These are phyloP conservation scores for Nematocida parisii DNA, from an alignment of 371 early-diverging fungal species.

Conservation along the genomic window DNA sequence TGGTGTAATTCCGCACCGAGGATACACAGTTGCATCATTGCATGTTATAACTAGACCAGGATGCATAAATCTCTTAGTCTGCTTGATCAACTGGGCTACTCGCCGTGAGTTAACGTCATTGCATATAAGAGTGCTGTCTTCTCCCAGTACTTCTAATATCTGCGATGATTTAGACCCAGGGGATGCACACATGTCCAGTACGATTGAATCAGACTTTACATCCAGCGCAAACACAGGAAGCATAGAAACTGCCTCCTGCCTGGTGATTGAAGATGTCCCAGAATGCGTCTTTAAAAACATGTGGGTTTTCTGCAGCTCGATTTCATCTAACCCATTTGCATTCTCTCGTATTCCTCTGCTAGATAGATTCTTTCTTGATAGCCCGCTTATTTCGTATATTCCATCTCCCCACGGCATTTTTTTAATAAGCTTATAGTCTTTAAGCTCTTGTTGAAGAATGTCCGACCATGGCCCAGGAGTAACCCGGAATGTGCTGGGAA, in stretches of 20 bases:
- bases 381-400: constrained; percentile 52
- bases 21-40: constrained; percentile 87
- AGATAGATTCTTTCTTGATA: constrained; percentile 43
- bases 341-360: constrained; percentile 24
- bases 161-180: constrained; percentile 75
- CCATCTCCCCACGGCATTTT: constrained; percentile 42
- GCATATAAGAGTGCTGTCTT: constrained; percentile 81
- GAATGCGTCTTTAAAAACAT: constrained; percentile 59
- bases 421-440: constrained; percentile 35
- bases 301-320: constrained; percentile 48
- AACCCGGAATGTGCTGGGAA: constrained; percentile 64
- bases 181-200: constrained; percentile 74
- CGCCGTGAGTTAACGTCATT: constrained; percentile 89
- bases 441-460: constrained; percentile 39
- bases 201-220: constrained; percentile 80
- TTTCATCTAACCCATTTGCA: constrained; percentile 2
- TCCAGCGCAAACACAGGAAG: constrained; percentile 87
- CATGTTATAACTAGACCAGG: constrained; percentile 86
- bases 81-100: constrained; percentile 85
- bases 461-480: constrained; percentile 33
- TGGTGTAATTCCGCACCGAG: constrained; percentile 69
- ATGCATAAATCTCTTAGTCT: constrained; percentile 77
- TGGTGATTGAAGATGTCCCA: constrained; percentile 79
- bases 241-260: constrained; percentile 96
- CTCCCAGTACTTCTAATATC: constrained; percentile 74